These are phyloP conservation scores for Metschnikowia orientalis DNA, from an alignment of 805 yeast genomes.

Conservation along the genomic window DNA sequence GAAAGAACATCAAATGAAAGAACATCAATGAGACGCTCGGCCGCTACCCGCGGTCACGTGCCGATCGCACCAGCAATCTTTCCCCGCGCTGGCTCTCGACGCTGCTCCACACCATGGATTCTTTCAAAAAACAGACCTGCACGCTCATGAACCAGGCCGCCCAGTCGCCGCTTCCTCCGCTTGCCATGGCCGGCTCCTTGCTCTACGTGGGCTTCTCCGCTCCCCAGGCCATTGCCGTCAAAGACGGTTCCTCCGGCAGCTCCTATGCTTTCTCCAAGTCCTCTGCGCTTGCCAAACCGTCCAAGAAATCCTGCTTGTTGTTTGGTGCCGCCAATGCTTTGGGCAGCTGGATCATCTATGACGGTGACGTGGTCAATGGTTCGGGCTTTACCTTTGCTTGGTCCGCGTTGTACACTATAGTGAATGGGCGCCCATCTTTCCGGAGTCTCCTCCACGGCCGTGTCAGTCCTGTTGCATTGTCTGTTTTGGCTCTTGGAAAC, in stretches of 20 bases:
- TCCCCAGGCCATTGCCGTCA: constrained; percentile 12
- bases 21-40: not conserved
- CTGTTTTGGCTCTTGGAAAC: constrained; percentile 57
- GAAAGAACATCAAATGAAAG: not conserved
- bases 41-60: constrained; percentile 3
- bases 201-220: constrained; percentile 14
- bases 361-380: constrained; percentile 74
- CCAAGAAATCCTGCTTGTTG: constrained; percentile 40
- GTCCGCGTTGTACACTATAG: constrained; percentile 69
- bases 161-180: constrained; percentile 18
- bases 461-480: constrained; percentile 57
- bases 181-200: constrained; percentile 13
- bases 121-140: constrained; percentile 8
- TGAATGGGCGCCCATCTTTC: constrained; percentile 60
- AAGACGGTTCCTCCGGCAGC: constrained; percentile 19
- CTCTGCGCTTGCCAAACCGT: constrained; percentile 27
- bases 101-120: constrained; percentile 9
- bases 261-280: constrained; percentile 19
- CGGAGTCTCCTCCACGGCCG: constrained; percentile 52
- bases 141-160: constrained; percentile 14
- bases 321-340: constrained; percentile 61
- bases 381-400: constrained; percentile 80
- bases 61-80: constrained; percentile 1
- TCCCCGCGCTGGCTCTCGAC: too few species aligned
- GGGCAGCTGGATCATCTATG: constrained; percentile 72